Evolutionary conservation across 305 asterid genomes (phyloP).

Genomic region (Fraxinus platypoda): DNA sequence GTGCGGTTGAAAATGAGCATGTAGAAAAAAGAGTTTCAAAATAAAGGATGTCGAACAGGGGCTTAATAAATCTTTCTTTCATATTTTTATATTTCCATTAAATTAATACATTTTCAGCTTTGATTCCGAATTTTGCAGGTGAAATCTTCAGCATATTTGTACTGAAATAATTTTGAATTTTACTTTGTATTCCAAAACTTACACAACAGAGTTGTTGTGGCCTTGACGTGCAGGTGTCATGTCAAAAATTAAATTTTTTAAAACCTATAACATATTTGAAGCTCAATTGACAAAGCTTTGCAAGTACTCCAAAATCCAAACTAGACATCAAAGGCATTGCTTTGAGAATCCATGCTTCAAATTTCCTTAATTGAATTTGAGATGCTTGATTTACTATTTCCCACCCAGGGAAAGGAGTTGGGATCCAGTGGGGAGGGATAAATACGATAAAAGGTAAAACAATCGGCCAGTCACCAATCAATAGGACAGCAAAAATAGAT

Average conservation of each 20-base stretch:
- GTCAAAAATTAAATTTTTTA: not conserved
- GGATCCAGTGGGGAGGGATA: not conserved
- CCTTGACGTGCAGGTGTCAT: not conserved
- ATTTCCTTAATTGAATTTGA: not conserved
- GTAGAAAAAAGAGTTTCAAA: not conserved
- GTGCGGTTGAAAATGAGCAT: not conserved
- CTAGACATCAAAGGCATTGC: not conserved
- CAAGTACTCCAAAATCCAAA: not conserved
- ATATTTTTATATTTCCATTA: not conserved
- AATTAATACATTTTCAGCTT: not conserved
- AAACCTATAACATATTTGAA: not conserved
- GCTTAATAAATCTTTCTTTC: not conserved
- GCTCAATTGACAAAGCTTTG: not conserved
- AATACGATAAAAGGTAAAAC: not conserved
- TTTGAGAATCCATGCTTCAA: not conserved
- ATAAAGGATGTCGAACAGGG: not conserved
- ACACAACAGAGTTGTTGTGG: not conserved
- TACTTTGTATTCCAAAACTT: not conserved
- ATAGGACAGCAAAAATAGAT: slow-evolving; percentile 3
- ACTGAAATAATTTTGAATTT: not conserved
- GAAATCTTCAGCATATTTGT: not conserved
- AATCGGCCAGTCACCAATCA: not conserved
- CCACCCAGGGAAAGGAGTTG: not conserved
- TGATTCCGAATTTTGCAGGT: not conserved
- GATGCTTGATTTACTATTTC: not conserved